A percentile compares a stretch with the other conserved stretches of the same genome.
Evolutionary conservation across 257 asterid species (phyloP).

Genomic region (Asclepias syriaca): DNA sequence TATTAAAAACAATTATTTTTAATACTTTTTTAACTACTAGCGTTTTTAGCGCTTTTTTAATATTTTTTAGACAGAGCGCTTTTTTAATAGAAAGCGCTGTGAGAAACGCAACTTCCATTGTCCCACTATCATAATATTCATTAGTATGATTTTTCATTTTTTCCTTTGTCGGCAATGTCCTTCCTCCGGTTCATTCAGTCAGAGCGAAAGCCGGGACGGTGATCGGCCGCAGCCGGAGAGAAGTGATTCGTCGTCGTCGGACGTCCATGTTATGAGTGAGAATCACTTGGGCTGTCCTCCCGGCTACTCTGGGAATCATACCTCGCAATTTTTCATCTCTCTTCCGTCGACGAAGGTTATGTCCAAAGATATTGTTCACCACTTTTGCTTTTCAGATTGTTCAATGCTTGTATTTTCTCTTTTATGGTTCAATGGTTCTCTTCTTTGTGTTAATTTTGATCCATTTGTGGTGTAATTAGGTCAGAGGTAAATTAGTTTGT

Average conservation of each 20-base stretch:
- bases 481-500: not conserved
- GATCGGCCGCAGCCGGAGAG: slow-evolving; percentile 14
- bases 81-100: too few species aligned
- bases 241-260: slow-evolving; percentile 15
- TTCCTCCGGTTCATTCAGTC: not conserved
- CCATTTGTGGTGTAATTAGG: not conserved
- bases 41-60: too few species aligned
- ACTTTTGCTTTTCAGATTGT: not conserved
- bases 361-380: not conserved
- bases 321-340: slow-evolving; percentile 62
- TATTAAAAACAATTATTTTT: too few species aligned
- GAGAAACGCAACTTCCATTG: too few species aligned
- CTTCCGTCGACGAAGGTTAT: slow-evolving; percentile 39
- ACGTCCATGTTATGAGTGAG: slow-evolving; percentile 89
- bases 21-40: too few species aligned
- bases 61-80: too few species aligned
- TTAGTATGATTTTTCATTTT: too few species aligned
- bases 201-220: not conserved
- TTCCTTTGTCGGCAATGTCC: not conserved
- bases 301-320: slow-evolving; percentile 46
- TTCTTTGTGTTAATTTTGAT: not conserved
- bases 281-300: slow-evolving; percentile 93
- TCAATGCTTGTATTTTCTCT: not conserved
- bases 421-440: not conserved
- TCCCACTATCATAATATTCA: too few species aligned